A percentile compares a stretch with the other conserved stretches of the same genome.
phyloP scores from a whole-genome alignment of 176 grass and related monocot species.

The Canna indica region DNA sequence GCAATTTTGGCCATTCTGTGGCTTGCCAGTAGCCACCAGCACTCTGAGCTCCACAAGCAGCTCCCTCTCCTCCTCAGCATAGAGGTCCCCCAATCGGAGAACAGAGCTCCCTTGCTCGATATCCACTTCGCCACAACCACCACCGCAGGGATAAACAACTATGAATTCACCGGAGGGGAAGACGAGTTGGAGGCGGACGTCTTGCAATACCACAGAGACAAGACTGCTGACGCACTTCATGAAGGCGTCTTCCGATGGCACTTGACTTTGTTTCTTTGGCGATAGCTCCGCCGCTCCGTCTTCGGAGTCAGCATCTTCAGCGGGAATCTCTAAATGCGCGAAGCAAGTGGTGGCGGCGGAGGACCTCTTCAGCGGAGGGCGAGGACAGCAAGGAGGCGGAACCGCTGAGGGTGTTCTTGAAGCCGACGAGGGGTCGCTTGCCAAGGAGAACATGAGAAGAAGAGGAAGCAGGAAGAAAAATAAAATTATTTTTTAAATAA shows the following conservation, averaged over 20 bases:
- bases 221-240: constrained; percentile 77
- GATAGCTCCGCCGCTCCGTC: neutral
- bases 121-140: constrained; percentile 16
- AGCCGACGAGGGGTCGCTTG: too few relatives aligned
- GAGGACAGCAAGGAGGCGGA: too few relatives aligned
- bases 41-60: constrained; percentile 80
- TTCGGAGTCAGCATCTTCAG: neutral
- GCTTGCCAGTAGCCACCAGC: constrained; percentile 7
- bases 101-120: neutral
- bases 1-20: constrained; percentile 19
- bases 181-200: constrained; percentile 53
- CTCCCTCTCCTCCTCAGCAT: constrained; percentile 84
- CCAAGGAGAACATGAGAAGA: too few relatives aligned
- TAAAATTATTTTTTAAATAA: too few relatives aligned
- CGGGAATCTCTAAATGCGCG: constrained; percentile 86
- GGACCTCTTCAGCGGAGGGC: constrained; percentile 4
- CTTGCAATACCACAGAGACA: constrained; percentile 88
- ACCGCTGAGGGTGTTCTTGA: too few relatives aligned
- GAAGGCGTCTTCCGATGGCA: constrained; percentile 53
- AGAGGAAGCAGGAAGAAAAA: too few relatives aligned
- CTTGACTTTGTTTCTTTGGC: constrained; percentile 11
- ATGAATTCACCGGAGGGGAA: constrained; percentile 69
- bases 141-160: constrained; percentile 54
- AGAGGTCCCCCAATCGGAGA: constrained; percentile 63
- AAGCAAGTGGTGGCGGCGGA: constrained; percentile 43